Percentiles rank a stretch among this genome's conserved stretches.
Evolutionary conservation across 495 filamentous ascomycete species (phyloP).

Genomic region (Penicillium chermesinum): DNA sequence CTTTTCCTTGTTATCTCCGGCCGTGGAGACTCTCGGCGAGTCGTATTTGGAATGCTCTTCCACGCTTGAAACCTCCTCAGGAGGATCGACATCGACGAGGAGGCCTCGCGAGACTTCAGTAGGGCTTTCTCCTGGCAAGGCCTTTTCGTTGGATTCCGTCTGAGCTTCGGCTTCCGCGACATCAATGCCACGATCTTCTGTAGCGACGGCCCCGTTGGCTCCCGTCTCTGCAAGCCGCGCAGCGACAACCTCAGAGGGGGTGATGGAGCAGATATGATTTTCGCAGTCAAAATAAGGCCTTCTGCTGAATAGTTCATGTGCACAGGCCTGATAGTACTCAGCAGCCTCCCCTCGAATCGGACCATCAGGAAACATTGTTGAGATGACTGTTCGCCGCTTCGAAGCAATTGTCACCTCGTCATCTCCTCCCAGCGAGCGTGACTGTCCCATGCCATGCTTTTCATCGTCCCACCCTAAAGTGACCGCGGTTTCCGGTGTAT

Average conservation of each 20-base stretch:
- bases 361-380: conserved; percentile 26
- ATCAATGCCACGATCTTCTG: neutral
- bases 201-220: neutral
- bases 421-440: conserved; percentile 5
- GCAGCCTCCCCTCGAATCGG: conserved; percentile 40
- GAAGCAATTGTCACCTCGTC: neutral
- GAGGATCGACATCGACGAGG: conserved; percentile 32
- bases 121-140: neutral
- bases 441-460: conserved; percentile 15
- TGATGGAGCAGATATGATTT: conserved; percentile 44
- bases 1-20: conserved; percentile 7
- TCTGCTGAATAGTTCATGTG: conserved; percentile 45
- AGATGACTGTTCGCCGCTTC: conserved; percentile 14
- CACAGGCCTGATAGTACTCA: conserved; percentile 51
- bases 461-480: conserved; percentile 18
- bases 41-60: neutral
- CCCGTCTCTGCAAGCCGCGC: neutral
- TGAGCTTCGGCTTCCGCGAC: neutral
- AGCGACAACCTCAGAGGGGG: conserved; percentile 7
- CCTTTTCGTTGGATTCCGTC: neutral
- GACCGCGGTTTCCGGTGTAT: conserved; percentile 26
- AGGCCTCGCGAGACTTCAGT: conserved; percentile 9
- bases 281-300: conserved; percentile 47
- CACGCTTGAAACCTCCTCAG: conserved; percentile 3
- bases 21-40: conserved; percentile 13